These are phyloP conservation scores for Friedmanniomyces simplex DNA, from an alignment of 495 filamentous ascomycete genomes.

Conservation along the genomic window DNA sequence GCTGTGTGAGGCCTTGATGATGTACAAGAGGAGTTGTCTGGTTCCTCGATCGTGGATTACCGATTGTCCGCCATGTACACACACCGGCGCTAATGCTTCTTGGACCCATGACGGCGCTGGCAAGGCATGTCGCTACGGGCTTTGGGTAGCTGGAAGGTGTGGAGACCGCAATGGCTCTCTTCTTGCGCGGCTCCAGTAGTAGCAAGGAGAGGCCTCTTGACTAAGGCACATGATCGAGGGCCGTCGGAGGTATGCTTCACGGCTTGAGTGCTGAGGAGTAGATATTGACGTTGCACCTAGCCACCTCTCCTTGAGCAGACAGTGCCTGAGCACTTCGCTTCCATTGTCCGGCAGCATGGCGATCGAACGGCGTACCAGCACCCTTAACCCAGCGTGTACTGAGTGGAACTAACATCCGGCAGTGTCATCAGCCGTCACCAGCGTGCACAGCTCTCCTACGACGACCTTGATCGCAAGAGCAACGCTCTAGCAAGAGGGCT, in stretches of 20 bases:
- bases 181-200: neutral
- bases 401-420: neutral
- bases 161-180: neutral
- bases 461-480: conserved; percentile 60
- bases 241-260: conserved; percentile 25
- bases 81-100: neutral
- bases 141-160: conserved; percentile 8
- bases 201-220: conserved; percentile 13
- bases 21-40: too few species aligned
- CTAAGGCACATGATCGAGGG: conserved; percentile 28
- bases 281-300: conserved; percentile 32
- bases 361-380: conserved; percentile 59
- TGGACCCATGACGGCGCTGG: neutral
- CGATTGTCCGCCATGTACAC: neutral
- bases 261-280: neutral
- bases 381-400: conserved; percentile 20
- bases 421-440: conserved; percentile 61
- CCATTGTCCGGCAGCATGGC: conserved; percentile 58
- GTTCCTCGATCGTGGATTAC: too few species aligned
- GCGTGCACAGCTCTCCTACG: conserved; percentile 57
- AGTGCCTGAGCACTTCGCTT: conserved; percentile 69
- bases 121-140: conserved; percentile 14
- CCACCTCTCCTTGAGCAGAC: conserved; percentile 65
- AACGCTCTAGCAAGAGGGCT: conserved; percentile 69
- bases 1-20: too few species aligned